These are phyloP conservation scores for Stylonectria norvegica DNA, from an alignment of 2,329 filamentous ascomycete species.

Conservation along the genomic window DNA sequence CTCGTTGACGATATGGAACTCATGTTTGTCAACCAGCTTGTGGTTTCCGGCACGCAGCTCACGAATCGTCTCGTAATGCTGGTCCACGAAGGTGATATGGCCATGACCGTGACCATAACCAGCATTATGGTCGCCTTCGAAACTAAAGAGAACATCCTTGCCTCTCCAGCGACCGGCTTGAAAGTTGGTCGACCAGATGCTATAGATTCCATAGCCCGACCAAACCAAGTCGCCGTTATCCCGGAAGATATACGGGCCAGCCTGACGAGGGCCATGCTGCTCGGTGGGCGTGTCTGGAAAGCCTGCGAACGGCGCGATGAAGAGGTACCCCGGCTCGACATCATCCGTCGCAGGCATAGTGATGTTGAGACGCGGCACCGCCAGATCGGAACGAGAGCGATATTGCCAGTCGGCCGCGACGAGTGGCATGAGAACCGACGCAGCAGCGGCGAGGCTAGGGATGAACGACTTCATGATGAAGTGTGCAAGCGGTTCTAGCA, in stretches of 20 bases:
- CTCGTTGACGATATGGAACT: conserved; percentile 52
- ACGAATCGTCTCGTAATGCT: conserved; percentile 52
- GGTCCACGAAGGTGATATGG: conserved; percentile 50
- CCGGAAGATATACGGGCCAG: conserved; percentile 53
- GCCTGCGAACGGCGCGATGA: conserved; percentile 39
- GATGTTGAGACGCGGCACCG: conserved; percentile 36
- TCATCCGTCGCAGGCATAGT: conserved; percentile 40
- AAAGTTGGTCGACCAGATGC: conserved; percentile 53
- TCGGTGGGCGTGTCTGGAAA: conserved; percentile 33
- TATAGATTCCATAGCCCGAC: conserved; percentile 53
- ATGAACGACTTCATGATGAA: conserved; percentile 12
- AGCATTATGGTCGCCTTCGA: conserved; percentile 51
- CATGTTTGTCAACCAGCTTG: conserved; percentile 50
- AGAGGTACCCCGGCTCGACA: conserved; percentile 43
- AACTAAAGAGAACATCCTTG: conserved; percentile 50
- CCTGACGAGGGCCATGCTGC: conserved; percentile 47
- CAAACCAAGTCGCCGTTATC: conserved; percentile 54
- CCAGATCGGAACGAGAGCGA: conserved; percentile 27
- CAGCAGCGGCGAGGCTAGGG: conserved; percentile 3
- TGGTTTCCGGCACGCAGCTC: conserved; percentile 51
- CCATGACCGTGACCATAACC: conserved; percentile 53
- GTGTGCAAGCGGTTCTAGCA: conserved; percentile 9
- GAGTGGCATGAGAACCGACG: conserved; percentile 3
- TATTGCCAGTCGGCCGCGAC: conserved; percentile 8
- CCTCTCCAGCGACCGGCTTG: conserved; percentile 48